A percentile compares a stretch with the other conserved stretches of the same genome.
Conservation (phyloP, 441 rosid species). For the Syzygium syzygioides region DNA sequence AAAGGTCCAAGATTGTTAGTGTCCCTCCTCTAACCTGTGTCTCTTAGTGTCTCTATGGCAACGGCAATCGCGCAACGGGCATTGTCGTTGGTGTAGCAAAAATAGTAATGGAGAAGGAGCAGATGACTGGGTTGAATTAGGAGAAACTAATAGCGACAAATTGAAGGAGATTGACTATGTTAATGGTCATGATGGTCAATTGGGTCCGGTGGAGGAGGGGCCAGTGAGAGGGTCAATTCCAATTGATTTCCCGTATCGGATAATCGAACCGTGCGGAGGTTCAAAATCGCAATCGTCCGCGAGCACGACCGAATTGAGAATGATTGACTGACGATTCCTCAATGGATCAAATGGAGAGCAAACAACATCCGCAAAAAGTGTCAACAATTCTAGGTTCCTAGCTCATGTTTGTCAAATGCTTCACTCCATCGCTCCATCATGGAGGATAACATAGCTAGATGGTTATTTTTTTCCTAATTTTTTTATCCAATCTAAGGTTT, state of each 20-base stretch:
- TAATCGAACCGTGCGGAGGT: background rate
- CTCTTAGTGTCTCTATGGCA: background rate
- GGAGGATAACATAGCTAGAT: too few relatives aligned
- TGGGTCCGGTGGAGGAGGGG: background rate
- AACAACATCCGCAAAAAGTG: background rate
- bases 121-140: background rate
- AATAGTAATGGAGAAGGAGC: slow-evolving; percentile 10
- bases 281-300: background rate
- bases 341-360: background rate
- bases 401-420: too few relatives aligned
- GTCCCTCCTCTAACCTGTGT: background rate
- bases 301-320: slow-evolving; percentile 10
- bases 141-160: background rate
- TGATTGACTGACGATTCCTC: slow-evolving; percentile 19
- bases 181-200: background rate
- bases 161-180: background rate
- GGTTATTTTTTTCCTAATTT: too few relatives aligned
- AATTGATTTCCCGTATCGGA: slow-evolving; percentile 23
- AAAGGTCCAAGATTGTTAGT: too few relatives aligned
- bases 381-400: background rate
- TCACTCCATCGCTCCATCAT: too few relatives aligned
- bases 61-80: slow-evolving; percentile 7
- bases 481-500: too few relatives aligned
- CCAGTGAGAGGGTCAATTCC: slow-evolving; percentile 20
- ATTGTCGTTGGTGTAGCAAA: background rate